Percentiles rank a stretch among this genome's conserved stretches.
Evolutionary conservation across 371 early-diverging fungal genomes (phyloP).

Genomic region (Mortierella sp.): DNA sequence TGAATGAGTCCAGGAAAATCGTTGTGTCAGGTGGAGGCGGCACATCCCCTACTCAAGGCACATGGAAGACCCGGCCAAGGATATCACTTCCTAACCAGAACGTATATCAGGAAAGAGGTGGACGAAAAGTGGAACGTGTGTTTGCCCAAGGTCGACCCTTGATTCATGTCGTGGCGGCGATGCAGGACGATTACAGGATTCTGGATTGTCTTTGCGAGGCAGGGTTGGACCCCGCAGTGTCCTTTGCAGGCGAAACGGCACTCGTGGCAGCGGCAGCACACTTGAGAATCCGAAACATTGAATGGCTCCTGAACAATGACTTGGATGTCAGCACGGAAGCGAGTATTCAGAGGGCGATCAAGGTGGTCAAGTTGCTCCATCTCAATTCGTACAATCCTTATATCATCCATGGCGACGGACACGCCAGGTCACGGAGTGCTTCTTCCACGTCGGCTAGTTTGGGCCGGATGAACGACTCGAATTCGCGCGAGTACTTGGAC

Average conservation of each 20-base stretch:
- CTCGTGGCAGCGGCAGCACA: slow-evolving; percentile 53
- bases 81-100: slow-evolving; percentile 19
- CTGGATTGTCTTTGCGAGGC: slow-evolving; percentile 54
- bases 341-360: slow-evolving; percentile 43
- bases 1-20: slow-evolving; percentile 31
- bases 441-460: slow-evolving; percentile 5
- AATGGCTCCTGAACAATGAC: slow-evolving; percentile 52
- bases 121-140: slow-evolving; percentile 25
- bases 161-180: slow-evolving; percentile 52
- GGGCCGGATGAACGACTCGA: neutral
- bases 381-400: neutral
- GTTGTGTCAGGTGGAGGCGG: neutral
- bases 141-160: slow-evolving; percentile 45
- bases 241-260: slow-evolving; percentile 51
- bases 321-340: slow-evolving; percentile 46
- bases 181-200: slow-evolving; percentile 50
- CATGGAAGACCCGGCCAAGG: slow-evolving; percentile 2
- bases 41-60: neutral
- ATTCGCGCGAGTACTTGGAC: slow-evolving; percentile 11
- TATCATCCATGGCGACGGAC: slow-evolving; percentile 2
- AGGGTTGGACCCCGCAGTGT: slow-evolving; percentile 45
- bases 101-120: slow-evolving; percentile 30
- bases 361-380: slow-evolving; percentile 42
- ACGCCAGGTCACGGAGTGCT: slow-evolving; percentile 12
- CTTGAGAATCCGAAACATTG: slow-evolving; percentile 46